phyloP scores from a whole-genome alignment of 2,329 filamentous ascomycete species.

The Periconia digitata region DNA sequence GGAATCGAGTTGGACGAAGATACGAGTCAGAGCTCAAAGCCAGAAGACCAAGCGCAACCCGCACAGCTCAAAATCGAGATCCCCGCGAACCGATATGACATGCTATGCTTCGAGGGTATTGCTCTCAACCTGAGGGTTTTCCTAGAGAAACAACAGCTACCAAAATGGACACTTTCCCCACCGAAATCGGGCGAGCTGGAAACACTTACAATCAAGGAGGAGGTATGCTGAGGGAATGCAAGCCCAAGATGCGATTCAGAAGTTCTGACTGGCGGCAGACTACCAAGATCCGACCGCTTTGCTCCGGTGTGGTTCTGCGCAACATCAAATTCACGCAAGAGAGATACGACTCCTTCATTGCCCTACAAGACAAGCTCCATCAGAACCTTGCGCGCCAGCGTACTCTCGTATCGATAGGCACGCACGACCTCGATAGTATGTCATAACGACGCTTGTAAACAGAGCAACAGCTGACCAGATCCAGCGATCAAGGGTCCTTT shows the following conservation, averaged over 20 bases:
- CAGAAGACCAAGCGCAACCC: slow-evolving; percentile 65
- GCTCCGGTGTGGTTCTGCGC: slow-evolving; percentile 85
- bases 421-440: slow-evolving; percentile 83
- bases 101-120: slow-evolving; percentile 97
- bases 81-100: slow-evolving; percentile 89
- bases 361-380: slow-evolving; percentile 96
- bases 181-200: slow-evolving; percentile 74
- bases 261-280: slow-evolving; percentile 55
- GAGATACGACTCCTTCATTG: slow-evolving; percentile 95
- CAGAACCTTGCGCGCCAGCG: slow-evolving; percentile 91
- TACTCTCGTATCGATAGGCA: slow-evolving; percentile 94
- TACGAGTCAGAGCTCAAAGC: slow-evolving; percentile 32
- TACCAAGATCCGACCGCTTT: slow-evolving; percentile 77
- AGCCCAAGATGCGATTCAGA: background rate
- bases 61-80: slow-evolving; percentile 98
- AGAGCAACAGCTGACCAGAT: slow-evolving; percentile 16
- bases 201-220: slow-evolving; percentile 76
- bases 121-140: slow-evolving; percentile 96
- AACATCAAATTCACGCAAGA: slow-evolving; percentile 90
- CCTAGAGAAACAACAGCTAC: slow-evolving; percentile 71
- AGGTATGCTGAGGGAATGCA: slow-evolving; percentile 40
- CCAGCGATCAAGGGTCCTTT: slow-evolving; percentile 81
- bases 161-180: slow-evolving; percentile 75
- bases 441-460: background rate
- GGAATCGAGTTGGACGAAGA: slow-evolving; percentile 98